A percentile compares a stretch with the other conserved stretches of the same genome.
Conservation (phyloP, 805 yeast genomes). For the Scheffersomyces ergatensis region DNA sequence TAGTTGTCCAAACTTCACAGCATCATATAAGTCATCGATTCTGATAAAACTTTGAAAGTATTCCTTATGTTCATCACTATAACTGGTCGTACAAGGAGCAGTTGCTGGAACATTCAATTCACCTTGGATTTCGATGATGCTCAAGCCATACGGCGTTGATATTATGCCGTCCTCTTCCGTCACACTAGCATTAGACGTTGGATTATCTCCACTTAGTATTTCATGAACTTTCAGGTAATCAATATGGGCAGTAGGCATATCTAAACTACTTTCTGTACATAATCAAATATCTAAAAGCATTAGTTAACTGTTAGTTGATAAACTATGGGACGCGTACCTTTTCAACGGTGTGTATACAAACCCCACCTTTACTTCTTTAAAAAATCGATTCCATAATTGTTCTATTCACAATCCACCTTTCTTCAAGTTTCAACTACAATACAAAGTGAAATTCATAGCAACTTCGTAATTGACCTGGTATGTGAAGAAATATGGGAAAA, state of each 20-base stretch:
- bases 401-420: no score
- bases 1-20: slow-evolving; percentile 51
- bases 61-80: slow-evolving; percentile 19
- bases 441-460: no score
- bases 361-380: no score
- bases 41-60: slow-evolving; percentile 33
- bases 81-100: slow-evolving; percentile 29
- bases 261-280: no score
- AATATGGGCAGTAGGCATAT: slow-evolving; percentile 18
- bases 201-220: slow-evolving; percentile 3
- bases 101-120: slow-evolving; percentile 49
- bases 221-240: slow-evolving; percentile 12
- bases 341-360: no score
- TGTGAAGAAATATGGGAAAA: no score
- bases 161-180: slow-evolving; percentile 19
- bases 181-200: background rate
- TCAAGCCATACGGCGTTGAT: slow-evolving; percentile 57
- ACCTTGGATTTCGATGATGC: slow-evolving; percentile 71
- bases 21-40: slow-evolving; percentile 36
- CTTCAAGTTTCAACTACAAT: no score
- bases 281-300: no score
- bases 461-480: no score
- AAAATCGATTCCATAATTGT: no score
- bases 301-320: no score
- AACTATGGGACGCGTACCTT: no score